These are phyloP conservation scores for Trapa incisa DNA, from an alignment of 345 rosid species.

Conservation along the genomic window DNA sequence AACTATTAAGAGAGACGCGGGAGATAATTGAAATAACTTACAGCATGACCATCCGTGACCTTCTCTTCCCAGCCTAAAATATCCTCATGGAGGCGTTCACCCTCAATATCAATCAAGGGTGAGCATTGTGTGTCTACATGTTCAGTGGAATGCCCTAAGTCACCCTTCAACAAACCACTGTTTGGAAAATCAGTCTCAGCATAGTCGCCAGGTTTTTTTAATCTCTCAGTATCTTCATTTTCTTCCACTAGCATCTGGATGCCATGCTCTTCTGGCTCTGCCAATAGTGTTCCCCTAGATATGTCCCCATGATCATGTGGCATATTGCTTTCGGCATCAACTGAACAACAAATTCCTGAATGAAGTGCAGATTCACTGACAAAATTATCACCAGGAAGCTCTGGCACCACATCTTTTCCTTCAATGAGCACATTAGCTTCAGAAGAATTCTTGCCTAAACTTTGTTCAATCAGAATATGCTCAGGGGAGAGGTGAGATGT, in stretches of 20 bases:
- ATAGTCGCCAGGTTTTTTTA: conserved; percentile 1
- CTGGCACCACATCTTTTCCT: conserved; percentile 17
- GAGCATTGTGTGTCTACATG: conserved; percentile 1
- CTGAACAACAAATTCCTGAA: background rate
- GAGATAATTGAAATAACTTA: conserved; percentile 1
- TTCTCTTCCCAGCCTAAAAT: conserved; percentile 1
- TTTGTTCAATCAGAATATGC: conserved; percentile 9
- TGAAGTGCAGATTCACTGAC: conserved; percentile 9
- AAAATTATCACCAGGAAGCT: conserved; percentile 14
- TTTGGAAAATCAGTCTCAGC: conserved; percentile 2
- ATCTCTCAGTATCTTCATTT: conserved; percentile 1
- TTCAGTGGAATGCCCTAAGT: background rate
- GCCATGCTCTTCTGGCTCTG: background rate
- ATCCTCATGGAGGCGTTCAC: conserved; percentile 6
- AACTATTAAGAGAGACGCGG: background rate
- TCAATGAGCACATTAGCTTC: conserved; percentile 16
- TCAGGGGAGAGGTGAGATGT: conserved; percentile 14
- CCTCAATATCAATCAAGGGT: conserved; percentile 16
- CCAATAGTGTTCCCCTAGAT: conserved; percentile 1
- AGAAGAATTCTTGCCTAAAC: conserved; percentile 11
- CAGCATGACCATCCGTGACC: conserved; percentile 13
- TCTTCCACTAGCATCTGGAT: background rate
- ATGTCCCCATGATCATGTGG: background rate
- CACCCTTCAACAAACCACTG: conserved; percentile 1
- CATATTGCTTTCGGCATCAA: background rate